These are phyloP conservation scores for Pisolithus orientalis DNA, from an alignment of 768 basidiomycete genomes.

Conservation along the genomic window DNA sequence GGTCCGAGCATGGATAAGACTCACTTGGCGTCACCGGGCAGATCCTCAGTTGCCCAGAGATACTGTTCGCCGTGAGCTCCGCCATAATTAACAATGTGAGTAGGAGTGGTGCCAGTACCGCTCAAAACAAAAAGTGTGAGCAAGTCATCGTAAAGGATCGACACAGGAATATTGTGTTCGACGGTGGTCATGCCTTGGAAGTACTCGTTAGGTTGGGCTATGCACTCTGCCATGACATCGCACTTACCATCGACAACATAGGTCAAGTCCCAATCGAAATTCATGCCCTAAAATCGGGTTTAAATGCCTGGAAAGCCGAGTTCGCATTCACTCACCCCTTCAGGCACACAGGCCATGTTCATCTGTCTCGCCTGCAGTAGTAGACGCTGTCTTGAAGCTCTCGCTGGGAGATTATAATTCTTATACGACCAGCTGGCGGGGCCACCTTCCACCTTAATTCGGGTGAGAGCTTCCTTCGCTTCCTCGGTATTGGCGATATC, in stretches of 20 bases:
- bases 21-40: constrained; percentile 66
- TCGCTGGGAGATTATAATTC: constrained; percentile 66
- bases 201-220: background rate
- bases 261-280: constrained; percentile 72
- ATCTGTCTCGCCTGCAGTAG: constrained; percentile 55
- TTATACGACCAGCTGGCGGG: constrained; percentile 69
- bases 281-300: constrained; percentile 48
- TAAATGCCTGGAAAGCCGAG: background rate
- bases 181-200: constrained; percentile 66
- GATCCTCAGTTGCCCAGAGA: constrained; percentile 59
- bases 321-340: constrained; percentile 40
- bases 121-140: constrained; percentile 55
- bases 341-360: constrained; percentile 67
- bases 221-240: background rate
- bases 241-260: constrained; percentile 71
- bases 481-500: constrained; percentile 57
- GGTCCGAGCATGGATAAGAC: constrained; percentile 3
- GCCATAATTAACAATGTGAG: constrained; percentile 76
- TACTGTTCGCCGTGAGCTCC: constrained; percentile 61
- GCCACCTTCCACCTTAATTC: constrained; percentile 70
- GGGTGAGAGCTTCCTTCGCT: constrained; percentile 56
- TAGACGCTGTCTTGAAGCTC: constrained; percentile 63
- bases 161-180: constrained; percentile 64
- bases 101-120: constrained; percentile 69
- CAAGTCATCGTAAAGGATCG: constrained; percentile 61